phyloP scores from a whole-genome alignment of 352 stramenopile genomes.

The Globisporangium parvum region DNA sequence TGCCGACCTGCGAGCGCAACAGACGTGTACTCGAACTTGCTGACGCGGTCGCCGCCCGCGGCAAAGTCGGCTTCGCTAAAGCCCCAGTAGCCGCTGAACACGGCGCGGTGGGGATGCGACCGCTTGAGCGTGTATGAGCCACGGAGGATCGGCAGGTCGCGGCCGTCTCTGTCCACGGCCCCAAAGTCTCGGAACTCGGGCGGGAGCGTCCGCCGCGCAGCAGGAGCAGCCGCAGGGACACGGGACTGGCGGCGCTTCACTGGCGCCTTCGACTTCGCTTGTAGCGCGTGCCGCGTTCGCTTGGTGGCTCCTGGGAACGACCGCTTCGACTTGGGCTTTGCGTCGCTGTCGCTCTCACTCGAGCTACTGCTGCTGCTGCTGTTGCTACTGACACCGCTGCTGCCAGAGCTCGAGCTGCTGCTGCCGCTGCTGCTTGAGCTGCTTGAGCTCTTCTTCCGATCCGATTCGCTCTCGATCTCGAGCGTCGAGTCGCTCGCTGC shows the following conservation, averaged over 20 bases:
- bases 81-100: conserved; percentile 52
- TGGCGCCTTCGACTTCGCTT: neutral
- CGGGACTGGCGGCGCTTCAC: neutral
- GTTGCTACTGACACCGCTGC: conserved; percentile 16
- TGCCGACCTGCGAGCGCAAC: conserved; percentile 24
- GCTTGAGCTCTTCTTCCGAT: conserved; percentile 12
- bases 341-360: conserved; percentile 15
- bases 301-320: too few species aligned
- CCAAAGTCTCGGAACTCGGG: conserved; percentile 47
- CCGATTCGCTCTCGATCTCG: conserved; percentile 14
- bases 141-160: conserved; percentile 45
- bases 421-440: conserved; percentile 15
- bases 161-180: conserved; percentile 25
- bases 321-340: conserved; percentile 3
- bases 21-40: conserved; percentile 67
- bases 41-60: conserved; percentile 22
- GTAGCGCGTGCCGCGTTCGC: neutral
- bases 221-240: conserved; percentile 7
- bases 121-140: conserved; percentile 39
- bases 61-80: conserved; percentile 58
- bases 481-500: conserved; percentile 25
- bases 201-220: conserved; percentile 21
- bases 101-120: conserved; percentile 30
- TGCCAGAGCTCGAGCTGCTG: conserved; percentile 17
- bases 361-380: conserved; percentile 13